A percentile compares a stretch with the other conserved stretches of the same genome.
phyloP scores from a whole-genome alignment of 192 early-diverging fungal genomes.

The Pilaira anomala region DNA sequence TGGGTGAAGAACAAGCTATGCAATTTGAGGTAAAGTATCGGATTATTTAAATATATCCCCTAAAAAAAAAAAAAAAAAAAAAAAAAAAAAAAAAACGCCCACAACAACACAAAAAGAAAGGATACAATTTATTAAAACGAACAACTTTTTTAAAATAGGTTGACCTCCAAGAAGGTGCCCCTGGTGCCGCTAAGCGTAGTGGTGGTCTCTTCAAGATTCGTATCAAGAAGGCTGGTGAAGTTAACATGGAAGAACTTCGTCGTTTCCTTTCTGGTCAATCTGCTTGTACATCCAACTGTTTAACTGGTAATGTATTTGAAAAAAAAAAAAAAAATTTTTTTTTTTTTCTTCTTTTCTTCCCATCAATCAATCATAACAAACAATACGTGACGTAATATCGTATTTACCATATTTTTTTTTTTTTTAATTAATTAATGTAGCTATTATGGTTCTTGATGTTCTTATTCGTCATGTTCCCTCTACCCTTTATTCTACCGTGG shows the following conservation, averaged over 20 bases:
- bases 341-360: neutral
- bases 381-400: neutral
- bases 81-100: too few species aligned
- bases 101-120: too few species aligned
- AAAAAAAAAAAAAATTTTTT: too few species aligned
- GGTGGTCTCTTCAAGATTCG: constrained; percentile 62
- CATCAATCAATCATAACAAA: neutral
- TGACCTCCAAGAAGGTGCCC: constrained; percentile 39
- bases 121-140: too few species aligned
- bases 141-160: constrained; percentile 25
- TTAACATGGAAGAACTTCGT: constrained; percentile 62
- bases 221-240: constrained; percentile 62
- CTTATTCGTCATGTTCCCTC: constrained; percentile 82
- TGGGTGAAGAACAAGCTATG: constrained; percentile 53
- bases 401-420: neutral
- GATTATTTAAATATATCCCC: constrained; percentile 46
- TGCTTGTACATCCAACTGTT: constrained; percentile 38
- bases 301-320: constrained; percentile 44
- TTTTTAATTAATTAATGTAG: constrained; percentile 18
- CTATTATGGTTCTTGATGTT: constrained; percentile 74
- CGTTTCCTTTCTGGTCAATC: constrained; percentile 49
- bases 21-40: constrained; percentile 61
- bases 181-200: constrained; percentile 29
- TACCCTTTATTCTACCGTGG: constrained; percentile 72
- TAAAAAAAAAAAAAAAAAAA: neutral